A percentile compares a stretch with the other conserved stretches of the same genome.
Evolutionary conservation across 2,329 filamentous ascomycete genomes (phyloP).

Genomic region (Leptographium lundbergii): DNA sequence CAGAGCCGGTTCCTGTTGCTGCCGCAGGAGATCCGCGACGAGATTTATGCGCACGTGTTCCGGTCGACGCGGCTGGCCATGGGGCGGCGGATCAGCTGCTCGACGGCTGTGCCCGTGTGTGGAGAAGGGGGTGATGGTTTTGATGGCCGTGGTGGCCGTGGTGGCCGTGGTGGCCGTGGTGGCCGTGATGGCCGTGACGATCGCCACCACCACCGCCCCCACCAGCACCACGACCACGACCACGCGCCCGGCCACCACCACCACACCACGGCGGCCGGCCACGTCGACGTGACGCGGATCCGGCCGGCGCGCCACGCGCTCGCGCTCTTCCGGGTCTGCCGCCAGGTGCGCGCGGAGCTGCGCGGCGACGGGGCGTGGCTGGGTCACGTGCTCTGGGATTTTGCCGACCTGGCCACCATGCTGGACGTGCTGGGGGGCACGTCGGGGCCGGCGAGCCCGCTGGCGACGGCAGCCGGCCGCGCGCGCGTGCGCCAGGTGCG

Average conservation of each 20-base stretch:
- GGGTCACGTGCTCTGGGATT: conserved; percentile 13
- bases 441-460: neutral
- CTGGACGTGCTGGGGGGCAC: conserved; percentile 11
- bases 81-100: conserved; percentile 10
- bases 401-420: conserved; percentile 12
- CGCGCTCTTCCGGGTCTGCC: conserved; percentile 12
- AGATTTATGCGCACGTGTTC: conserved; percentile 12
- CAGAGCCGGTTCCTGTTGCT: conserved; percentile 8
- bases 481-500: conserved; percentile 10
- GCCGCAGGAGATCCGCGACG: conserved; percentile 12
- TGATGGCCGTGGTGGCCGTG: no score
- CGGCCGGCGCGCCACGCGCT: conserved; percentile 11
- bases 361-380: conserved; percentile 11
- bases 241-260: no score
- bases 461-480: neutral
- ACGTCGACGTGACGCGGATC: conserved; percentile 5
- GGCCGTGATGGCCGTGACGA: no score
- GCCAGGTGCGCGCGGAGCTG: conserved; percentile 12
- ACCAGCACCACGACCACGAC: no score
- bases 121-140: no score
- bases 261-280: neutral
- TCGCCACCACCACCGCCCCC: no score
- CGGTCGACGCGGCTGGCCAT: conserved; percentile 11
- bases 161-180: no score
- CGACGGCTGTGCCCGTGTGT: neutral